Conservation (phyloP, 208 protist species). For the Phytomonas sp. region DNA sequence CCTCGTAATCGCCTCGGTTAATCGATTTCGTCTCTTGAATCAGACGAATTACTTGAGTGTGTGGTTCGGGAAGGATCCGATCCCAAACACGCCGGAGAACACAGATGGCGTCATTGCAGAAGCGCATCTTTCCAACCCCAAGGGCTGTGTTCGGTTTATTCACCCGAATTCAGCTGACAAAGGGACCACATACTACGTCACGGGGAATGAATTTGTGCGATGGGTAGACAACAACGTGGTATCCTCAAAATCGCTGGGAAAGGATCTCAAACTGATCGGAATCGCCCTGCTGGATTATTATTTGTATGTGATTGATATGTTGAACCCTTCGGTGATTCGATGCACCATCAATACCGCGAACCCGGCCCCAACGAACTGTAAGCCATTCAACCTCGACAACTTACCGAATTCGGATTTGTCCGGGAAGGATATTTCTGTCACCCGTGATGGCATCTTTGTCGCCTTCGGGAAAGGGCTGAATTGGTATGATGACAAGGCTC, state of each 20-base stretch:
- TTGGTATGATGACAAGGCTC: constrained; percentile 14
- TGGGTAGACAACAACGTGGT: background rate
- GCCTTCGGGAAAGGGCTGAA: constrained; percentile 12
- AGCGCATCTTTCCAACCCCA: background rate
- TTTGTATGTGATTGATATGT: background rate
- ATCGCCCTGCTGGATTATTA: background rate
- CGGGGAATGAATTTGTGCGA: background rate
- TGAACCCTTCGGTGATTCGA: background rate
- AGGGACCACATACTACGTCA: background rate
- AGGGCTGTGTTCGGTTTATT: background rate
- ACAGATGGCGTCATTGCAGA: background rate
- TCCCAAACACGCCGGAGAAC: background rate
- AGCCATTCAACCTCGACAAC: background rate
- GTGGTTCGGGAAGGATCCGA: constrained; percentile 9
- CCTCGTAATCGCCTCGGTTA: constrained; percentile 22
- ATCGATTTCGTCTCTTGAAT: constrained; percentile 33
- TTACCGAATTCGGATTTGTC: background rate
- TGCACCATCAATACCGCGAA: background rate
- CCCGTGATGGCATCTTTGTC: constrained; percentile 16
- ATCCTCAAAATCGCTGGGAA: background rate
- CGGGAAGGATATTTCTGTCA: constrained; percentile 15
- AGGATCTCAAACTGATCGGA: background rate
- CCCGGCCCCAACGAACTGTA: background rate
- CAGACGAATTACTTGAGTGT: constrained; percentile 15
- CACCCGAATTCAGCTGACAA: background rate